These are phyloP conservation scores for Kockovaella imperatae DNA, from an alignment of 768 basidiomycete genomes.

Conservation along the genomic window DNA sequence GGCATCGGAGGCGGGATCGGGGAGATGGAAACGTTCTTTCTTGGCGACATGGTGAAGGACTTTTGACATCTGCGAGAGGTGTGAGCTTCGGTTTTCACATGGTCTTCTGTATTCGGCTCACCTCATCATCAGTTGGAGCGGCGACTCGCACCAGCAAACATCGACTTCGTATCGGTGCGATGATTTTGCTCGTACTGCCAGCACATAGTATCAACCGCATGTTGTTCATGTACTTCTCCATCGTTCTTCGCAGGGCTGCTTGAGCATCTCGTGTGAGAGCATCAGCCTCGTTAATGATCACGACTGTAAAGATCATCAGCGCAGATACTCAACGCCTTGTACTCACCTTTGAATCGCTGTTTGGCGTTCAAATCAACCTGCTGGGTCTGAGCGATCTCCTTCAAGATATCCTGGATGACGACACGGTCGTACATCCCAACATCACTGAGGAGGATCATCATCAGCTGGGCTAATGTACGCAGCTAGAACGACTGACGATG, in stretches of 20 bases:
- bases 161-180: constrained; percentile 91
- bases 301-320: constrained; percentile 54
- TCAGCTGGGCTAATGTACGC: background rate
- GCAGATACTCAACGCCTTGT: background rate
- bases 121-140: constrained; percentile 72
- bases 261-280: constrained; percentile 91
- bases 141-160: constrained; percentile 90
- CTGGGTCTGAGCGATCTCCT: constrained; percentile 98
- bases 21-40: constrained; percentile 72
- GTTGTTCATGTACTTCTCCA: constrained; percentile 99
- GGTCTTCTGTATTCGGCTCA: constrained; percentile 48
- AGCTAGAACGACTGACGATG: constrained; percentile 57
- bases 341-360: constrained; percentile 87
- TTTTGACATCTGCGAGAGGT: constrained; percentile 75
- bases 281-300: constrained; percentile 96
- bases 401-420: constrained; percentile 92
- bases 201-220: constrained; percentile 94
- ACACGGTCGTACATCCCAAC: constrained; percentile 90
- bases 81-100: background rate
- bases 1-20: constrained; percentile 62
- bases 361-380: constrained; percentile 93
- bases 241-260: constrained; percentile 89
- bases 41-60: constrained; percentile 74
- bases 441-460: constrained; percentile 54
- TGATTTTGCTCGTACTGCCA: constrained; percentile 87